Evolutionary conservation across 2,329 filamentous ascomycete genomes (phyloP).

Genomic region (Colletotrichum siamense): DNA sequence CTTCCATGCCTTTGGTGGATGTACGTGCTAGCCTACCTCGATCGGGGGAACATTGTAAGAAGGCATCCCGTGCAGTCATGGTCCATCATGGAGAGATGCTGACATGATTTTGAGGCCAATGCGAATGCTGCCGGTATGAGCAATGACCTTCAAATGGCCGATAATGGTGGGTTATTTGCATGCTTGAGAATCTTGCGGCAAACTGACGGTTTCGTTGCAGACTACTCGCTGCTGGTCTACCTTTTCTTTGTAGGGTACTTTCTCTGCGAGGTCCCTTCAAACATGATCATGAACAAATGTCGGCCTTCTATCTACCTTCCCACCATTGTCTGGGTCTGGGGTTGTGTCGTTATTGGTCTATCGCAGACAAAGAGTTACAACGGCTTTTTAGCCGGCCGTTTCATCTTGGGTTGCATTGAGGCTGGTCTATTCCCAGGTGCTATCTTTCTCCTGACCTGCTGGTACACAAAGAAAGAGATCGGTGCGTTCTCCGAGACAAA

Average conservation of each 20-base stretch:
- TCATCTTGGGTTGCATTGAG: conserved; percentile 34
- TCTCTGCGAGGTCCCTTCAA: not conserved
- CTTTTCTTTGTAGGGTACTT: not conserved
- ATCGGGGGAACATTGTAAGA: conserved; percentile 8
- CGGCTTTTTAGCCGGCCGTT: conserved; percentile 57
- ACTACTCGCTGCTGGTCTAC: not conserved
- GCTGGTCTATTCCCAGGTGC: not conserved
- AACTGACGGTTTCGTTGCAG: not conserved
- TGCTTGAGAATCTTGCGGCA: not conserved
- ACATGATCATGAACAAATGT: not conserved
- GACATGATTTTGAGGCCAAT: not conserved
- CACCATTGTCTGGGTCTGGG: conserved; percentile 20
- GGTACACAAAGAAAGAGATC: not conserved
- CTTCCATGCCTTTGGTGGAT: conserved; percentile 50
- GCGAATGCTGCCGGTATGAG: not conserved
- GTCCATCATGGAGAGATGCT: not conserved
- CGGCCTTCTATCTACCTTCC: conserved; percentile 7
- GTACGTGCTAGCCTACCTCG: conserved; percentile 19
- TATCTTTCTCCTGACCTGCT: not conserved
- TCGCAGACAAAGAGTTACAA: conserved; percentile 41
- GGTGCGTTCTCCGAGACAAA: not conserved
- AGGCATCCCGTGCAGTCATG: not conserved
- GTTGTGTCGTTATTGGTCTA: conserved; percentile 45
- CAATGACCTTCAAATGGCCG: not conserved
- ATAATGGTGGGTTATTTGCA: not conserved